Evolutionary conservation across 208 protist genomes (phyloP), one percentile per base, ranked within the genome.

Genomic region (Crithidia sp.): DNA sequence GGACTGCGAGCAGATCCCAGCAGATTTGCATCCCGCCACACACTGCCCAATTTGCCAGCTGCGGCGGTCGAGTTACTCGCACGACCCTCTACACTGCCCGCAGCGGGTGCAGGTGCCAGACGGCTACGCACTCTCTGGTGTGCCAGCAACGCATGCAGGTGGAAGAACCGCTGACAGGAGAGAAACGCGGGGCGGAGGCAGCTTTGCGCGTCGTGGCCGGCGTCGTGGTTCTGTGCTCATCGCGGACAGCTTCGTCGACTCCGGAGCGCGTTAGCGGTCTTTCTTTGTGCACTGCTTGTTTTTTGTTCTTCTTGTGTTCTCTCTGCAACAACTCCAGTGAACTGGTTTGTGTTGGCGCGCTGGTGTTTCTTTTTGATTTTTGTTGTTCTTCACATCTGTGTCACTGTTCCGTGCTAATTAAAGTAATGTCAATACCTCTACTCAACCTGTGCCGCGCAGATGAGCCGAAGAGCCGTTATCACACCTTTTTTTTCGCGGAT

Each of bases 31-130:
- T 53, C 62, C 79, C 7, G 74, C 84, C 14, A 81, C 73, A 37
- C 84, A 91, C 62, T 94, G 89, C 67, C 75, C 82, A 5, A 88
- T 94, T 19, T 94, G 89, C 62, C 65, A 60, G 0, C 75, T 81
- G 52, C 53, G 79, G 16, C 74, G 62, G 17, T 40, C 17, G 9
- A 81, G 52, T 6, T 55, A 55, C 12, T 82, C 58, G 40, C 89
- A 94, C 44, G 59, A 63, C 10, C 84, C 86, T 2, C 41, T 59
- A 63, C 76, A 83, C 39, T 94, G 89, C 44, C 89, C 89, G 14
- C 83, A 74, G 44, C 84, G 86, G 9, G 74, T 82, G 53, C 55
- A 72, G n/a, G 68, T 82, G 57, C 85, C 89, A 12, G 45, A 55
- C 1, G 82, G 79, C 13, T 90, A 85, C 69, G 47, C 55, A 37